Base-by-base conservation (phyloP, 1,139 yeast species). In the Blastobotrys elegans region DNA sequence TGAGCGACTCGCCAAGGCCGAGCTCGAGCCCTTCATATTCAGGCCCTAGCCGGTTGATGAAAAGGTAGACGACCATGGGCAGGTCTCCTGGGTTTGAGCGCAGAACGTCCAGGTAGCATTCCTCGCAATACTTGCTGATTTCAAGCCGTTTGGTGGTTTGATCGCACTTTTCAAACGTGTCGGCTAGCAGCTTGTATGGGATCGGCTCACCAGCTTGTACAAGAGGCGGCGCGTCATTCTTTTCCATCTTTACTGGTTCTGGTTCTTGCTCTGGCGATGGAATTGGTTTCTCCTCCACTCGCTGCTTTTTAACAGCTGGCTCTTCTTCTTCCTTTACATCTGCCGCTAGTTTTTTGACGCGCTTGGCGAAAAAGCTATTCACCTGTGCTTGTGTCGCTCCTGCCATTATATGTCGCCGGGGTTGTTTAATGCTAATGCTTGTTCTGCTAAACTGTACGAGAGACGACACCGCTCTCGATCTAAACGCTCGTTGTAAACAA, bases 1-100 rank as follows among this genome's bases (percentile, higher is more conserved):
- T 71, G 16, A 92, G 65, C 0, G 94, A 81, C 64, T 92, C 98
- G 13, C 98, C 99, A 2, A 92, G 74, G 0, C 98, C 97, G 32
- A 92, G 70, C 61, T 92, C 98, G 52, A 90, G 71, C 35, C 94
- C 96, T 60, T 88, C 96, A 62, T 92, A 92, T 62, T 92, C 98
- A 0, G 98, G 98, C 0, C 97, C 97, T 14, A 92, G 71, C 48
- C 94, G 72, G 63, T 90, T 90, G 61, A 90, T 89, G 65, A 85
- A 86, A 16, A 92, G 73, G 59, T 90, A 92, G 1, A 90, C 85
- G 1, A 87, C 80, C 50, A 77, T 79, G 3, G 86, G 75, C 49
- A 92, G 68, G 43, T 79, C 81, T 14, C 73, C 70, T 0, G 87
- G 82, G 18, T 80, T 73, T 22, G 75, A 71, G 40, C 74, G 66